Evolutionary conservation across 495 filamentous ascomycete genomes (phyloP).

Genomic region (Aspergillus funiculosus): DNA sequence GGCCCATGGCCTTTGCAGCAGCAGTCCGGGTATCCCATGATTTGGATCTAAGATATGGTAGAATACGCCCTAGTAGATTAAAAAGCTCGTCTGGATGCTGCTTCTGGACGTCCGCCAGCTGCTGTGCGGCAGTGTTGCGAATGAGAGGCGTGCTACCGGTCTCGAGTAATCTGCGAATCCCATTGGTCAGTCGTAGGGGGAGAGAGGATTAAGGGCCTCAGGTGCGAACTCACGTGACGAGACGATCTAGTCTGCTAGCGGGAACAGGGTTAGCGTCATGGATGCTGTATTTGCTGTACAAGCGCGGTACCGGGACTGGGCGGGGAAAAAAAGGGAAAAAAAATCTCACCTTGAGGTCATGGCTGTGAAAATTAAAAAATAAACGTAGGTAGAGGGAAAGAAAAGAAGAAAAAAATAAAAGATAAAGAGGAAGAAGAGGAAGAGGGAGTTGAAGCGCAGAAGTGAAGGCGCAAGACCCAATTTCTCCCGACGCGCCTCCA

Average conservation of each 20-base stretch:
- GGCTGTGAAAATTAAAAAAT: too few species aligned
- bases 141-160: slow-evolving; percentile 92
- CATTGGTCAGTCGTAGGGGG: slow-evolving; percentile 36
- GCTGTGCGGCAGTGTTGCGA: slow-evolving; percentile 90
- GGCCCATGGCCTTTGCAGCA: slow-evolving; percentile 84
- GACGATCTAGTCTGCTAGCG: slow-evolving; percentile 75
- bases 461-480: slow-evolving; percentile 4
- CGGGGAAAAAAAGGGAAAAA: slow-evolving; percentile 8
- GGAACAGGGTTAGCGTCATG: slow-evolving; percentile 33
- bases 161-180: slow-evolving; percentile 69
- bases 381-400: slow-evolving; percentile 19
- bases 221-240: slow-evolving; percentile 75
- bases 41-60: slow-evolving; percentile 86
- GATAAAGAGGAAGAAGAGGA: slow-evolving; percentile 10
- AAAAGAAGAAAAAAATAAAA: slow-evolving; percentile 16
- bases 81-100: slow-evolving; percentile 96
- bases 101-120: slow-evolving; percentile 95
- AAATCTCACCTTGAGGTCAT: slow-evolving; percentile 56
- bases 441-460: slow-evolving; percentile 3
- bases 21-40: slow-evolving; percentile 94
- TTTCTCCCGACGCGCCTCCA: slow-evolving; percentile 14
- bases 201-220: neutral
- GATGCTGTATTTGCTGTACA: slow-evolving; percentile 16
- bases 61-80: slow-evolving; percentile 90
- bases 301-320: slow-evolving; percentile 27